Base-by-base conservation (phyloP, 2,329 filamentous ascomycete genomes). In the Exophiala viscosa region DNA sequence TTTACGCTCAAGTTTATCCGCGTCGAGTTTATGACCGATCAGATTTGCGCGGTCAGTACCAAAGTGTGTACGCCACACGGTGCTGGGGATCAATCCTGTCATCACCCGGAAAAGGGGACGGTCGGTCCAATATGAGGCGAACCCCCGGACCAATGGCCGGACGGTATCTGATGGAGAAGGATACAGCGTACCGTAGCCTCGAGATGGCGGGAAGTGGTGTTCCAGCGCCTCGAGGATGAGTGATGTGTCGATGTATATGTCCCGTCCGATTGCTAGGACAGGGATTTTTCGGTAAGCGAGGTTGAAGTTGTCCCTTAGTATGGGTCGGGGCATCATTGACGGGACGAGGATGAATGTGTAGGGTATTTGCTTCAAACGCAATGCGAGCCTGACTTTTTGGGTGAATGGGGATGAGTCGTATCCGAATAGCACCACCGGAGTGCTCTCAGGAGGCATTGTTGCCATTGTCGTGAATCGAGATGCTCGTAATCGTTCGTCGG, bases 311-410 rank as follows among this genome's bases (percentile, higher is more conserved):
- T 73, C 68, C 44, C 50, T 50, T 11, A 88, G 65, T 64, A 87
- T 82, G 0, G 84, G 83, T 15, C 86, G 82, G 3, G 86, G 86
- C 66, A 88, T 74, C 40, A 79, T 77, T 2, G 74, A 71, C 0
- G 86, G 83, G 11, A 62, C 60, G 17, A 62, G 38, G n/a, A 62
- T 35, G 41, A 59, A 60, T 32, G 55, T 53, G 47, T 62, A 59
- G 2, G 60, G 60, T 14, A 60, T 57, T 32, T 59, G 58, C 36
- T 58, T 56, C 32, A 59, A 42, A 11, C 39, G 36, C 15, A 62
- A 50, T 7, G 52, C 45, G 10, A 59, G 42, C 9, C 52, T 49
- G 14, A 58, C 52, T 40, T 62, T 62, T 17, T 57, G 50, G 3
- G 60, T 62, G 32, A 62, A 62, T 5, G 58, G 55, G 4, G 55